These are phyloP conservation scores for Geum urbanum DNA, from an alignment of 306 rosid species.

Conservation along the genomic window DNA sequence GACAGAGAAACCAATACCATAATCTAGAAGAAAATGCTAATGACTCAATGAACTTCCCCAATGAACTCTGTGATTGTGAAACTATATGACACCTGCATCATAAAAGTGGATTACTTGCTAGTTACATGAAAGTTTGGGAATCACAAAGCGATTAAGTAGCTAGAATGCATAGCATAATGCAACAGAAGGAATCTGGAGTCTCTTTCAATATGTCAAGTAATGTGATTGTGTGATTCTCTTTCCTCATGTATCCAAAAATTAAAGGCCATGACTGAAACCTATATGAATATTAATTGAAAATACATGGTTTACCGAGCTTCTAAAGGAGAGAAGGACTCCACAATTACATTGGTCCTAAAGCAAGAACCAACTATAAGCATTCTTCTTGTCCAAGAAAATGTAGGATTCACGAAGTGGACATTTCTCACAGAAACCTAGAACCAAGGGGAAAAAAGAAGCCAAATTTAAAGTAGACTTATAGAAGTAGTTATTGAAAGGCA, in stretches of 20 bases:
- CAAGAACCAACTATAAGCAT: constrained; percentile 83
- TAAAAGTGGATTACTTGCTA: constrained; percentile 26
- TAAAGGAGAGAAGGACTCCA: constrained; percentile 74
- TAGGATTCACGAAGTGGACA: constrained; percentile 73
- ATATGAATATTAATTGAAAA: constrained; percentile 14
- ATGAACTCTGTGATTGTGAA: constrained; percentile 53
- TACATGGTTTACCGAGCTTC: constrained; percentile 51
- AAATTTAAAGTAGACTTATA: background rate
- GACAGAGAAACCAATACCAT: constrained; percentile 45
- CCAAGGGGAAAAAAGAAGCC: background rate
- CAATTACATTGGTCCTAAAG: constrained; percentile 60
- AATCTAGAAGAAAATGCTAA: constrained; percentile 78
- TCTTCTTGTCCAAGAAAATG: constrained; percentile 73
- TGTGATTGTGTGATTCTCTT: background rate
- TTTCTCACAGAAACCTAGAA: constrained; percentile 66
- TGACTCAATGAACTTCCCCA: constrained; percentile 67
- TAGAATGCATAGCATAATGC: constrained; percentile 2
- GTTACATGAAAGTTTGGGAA: background rate
- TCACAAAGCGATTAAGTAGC: constrained; percentile 11
- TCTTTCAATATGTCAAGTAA: background rate
- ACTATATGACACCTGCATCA: constrained; percentile 68
- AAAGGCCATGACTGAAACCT: constrained; percentile 7
- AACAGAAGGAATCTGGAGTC: background rate
- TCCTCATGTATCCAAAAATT: background rate
- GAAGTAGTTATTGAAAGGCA: background rate